Percentiles rank a stretch among this genome's conserved stretches.
Evolutionary conservation across 225 moss, liverwort and hornwort genomes (phyloP).

Genomic region (Anthoceros angustus): DNA sequence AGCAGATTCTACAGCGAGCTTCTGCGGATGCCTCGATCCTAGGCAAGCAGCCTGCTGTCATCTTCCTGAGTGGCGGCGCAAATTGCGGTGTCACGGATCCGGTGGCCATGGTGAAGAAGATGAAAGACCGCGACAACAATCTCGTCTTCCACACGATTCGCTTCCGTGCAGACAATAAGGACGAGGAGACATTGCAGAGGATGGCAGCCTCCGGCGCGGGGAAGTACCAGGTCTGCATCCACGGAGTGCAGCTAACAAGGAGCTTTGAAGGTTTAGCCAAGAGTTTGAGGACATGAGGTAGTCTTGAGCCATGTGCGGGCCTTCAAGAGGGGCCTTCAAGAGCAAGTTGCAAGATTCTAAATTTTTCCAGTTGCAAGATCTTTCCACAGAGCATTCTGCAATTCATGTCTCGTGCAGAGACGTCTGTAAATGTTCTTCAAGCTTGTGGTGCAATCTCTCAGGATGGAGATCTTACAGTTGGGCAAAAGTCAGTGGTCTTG

Average conservation of each 20-base stretch:
- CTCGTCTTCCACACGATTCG: slow-evolving; percentile 24
- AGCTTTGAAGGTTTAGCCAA: slow-evolving; percentile 24
- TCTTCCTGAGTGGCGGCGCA: slow-evolving; percentile 31
- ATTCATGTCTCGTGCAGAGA: too few relatives aligned
- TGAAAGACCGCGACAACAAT: slow-evolving; percentile 15
- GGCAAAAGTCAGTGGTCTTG: too few relatives aligned
- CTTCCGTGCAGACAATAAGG: slow-evolving; percentile 17
- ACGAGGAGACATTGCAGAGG: slow-evolving; percentile 10
- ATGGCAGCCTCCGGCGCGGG: slow-evolving; percentile 24
- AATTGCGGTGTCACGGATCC: slow-evolving; percentile 14
- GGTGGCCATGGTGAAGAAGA: background rate
- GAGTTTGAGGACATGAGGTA: slow-evolving; percentile 15
- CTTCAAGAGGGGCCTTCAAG: too few relatives aligned
- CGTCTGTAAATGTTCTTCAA: too few relatives aligned
- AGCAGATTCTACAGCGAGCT: slow-evolving; percentile 6
- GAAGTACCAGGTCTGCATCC: slow-evolving; percentile 17
- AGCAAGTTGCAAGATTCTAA: too few relatives aligned
- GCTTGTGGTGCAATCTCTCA: too few relatives aligned
- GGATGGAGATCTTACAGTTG: too few relatives aligned
- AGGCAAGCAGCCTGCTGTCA: slow-evolving; percentile 14
- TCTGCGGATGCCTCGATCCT: background rate
- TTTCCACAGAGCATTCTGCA: too few relatives aligned
- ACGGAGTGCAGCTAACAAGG: slow-evolving; percentile 22
- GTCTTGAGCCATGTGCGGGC: too few relatives aligned
- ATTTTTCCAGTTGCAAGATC: too few relatives aligned